phyloP scores from a whole-genome alignment of 75 land plant species.

The Pinus albicaulis region DNA sequence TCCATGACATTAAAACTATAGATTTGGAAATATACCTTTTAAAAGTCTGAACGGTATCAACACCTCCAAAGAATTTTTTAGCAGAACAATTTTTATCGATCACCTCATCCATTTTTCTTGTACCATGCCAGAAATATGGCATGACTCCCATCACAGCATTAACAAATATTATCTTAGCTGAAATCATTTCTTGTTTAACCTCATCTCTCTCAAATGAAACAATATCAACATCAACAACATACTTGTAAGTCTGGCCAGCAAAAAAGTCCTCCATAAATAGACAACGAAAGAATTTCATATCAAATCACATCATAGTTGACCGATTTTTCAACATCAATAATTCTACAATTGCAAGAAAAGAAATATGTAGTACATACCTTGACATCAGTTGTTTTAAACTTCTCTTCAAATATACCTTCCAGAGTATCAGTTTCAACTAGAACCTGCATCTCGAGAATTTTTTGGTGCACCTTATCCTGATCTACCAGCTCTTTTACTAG shows the following conservation, averaged over 20 bases:
- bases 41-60: constrained; percentile 54
- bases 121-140: constrained; percentile 57
- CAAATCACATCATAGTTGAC: background rate
- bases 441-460: constrained; percentile 41
- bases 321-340: background rate
- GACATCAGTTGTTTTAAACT: constrained; percentile 26
- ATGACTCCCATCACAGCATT: constrained; percentile 57
- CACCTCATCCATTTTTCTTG: constrained; percentile 50
- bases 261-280: constrained; percentile 19
- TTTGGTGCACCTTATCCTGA: constrained; percentile 33
- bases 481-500: constrained; percentile 46
- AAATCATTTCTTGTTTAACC: constrained; percentile 22
- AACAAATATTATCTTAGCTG: constrained; percentile 55
- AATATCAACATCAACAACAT: constrained; percentile 47
- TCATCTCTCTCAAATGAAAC: constrained; percentile 30
- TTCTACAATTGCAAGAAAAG: background rate
- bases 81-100: constrained; percentile 41
- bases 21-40: constrained; percentile 23
- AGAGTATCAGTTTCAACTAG: constrained; percentile 39
- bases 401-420: constrained; percentile 38
- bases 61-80: constrained; percentile 56
- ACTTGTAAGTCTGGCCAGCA: constrained; percentile 29
- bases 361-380: constrained; percentile 18
- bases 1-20: too few species aligned
- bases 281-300: background rate